Evolutionary conservation across 331 rosid species (phyloP), one percentile per base, ranked within the genome.

Genomic region (Spiraea crenata): DNA sequence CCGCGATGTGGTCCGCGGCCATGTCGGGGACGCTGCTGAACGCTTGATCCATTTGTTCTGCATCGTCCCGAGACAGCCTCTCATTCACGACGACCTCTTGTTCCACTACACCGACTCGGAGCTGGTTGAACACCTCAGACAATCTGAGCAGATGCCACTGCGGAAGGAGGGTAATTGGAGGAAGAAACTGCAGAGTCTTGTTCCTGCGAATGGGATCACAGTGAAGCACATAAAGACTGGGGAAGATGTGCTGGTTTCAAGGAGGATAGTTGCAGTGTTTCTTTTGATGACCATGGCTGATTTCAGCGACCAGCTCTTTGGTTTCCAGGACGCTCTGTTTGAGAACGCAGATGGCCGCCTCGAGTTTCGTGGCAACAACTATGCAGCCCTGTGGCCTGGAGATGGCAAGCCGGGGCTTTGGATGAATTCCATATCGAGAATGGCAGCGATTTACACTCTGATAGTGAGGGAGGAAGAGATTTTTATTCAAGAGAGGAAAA

Each of bases 371-470:
- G 96, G 96, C 9, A 93, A 85, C 79, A 85, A 83, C 52, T 77
- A 19, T 14, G 70, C 49, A 19, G 81, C 82, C 40, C 77, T 88
- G 7, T 93, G 96, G 96, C 98, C 97, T 0, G 93, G 96, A 15
- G 82, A 90, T 35, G 90, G 92, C 15, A 90, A 85, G 67, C 98
- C 96, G 0, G 98, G 98, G 20, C 57, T 93, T 5, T 90, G 97
- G 98, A 60, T 93, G 89, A 90, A 81, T 61, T 88, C 92, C 4
- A 35, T 87, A 15, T 87, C 97, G 7, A 84, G 92, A 63, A 90
- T 93, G 90, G 97, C 83, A 9, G 92, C 92, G 0, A 0, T 93
- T 1, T 90, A 88, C 74, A 65, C 17, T 49, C 67, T 93, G 77
- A 80, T 90, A 5, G 85, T 69, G 50, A 85, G 98, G 56, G 97